Conservation (phyloP, 2,329 filamentous ascomycete species). For the Colletotrichum scovillei region DNA sequence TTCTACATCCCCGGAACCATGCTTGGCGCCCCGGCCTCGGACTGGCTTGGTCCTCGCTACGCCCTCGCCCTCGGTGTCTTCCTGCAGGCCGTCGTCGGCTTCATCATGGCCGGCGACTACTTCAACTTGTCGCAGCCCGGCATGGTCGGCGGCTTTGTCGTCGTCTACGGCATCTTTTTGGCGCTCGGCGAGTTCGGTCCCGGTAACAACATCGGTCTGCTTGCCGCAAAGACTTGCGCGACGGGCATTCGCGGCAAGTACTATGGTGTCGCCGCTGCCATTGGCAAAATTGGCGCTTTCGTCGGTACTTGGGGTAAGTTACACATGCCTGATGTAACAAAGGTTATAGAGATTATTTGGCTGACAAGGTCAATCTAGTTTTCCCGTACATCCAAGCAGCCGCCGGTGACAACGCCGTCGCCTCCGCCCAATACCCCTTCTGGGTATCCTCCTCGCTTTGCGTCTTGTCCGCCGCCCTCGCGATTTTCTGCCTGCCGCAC, state of each 20-base stretch:
- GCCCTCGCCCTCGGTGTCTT: slow-evolving; percentile 78
- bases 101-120: slow-evolving; percentile 89
- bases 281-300: slow-evolving; percentile 85
- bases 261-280: slow-evolving; percentile 77
- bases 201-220: slow-evolving; percentile 89
- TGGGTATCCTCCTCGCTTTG: slow-evolving; percentile 85
- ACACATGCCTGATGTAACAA: no score
- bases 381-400: slow-evolving; percentile 79
- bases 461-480: slow-evolving; percentile 72
- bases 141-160: slow-evolving; percentile 81
- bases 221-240: slow-evolving; percentile 88
- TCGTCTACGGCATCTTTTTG: slow-evolving; percentile 83
- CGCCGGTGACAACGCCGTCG: slow-evolving; percentile 62
- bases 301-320: slow-evolving; percentile 75
- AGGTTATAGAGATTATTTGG: no score
- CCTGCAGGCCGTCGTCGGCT: slow-evolving; percentile 82
- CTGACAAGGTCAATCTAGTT: slow-evolving; percentile 50
- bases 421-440: slow-evolving; percentile 86
- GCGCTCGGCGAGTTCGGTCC: slow-evolving; percentile 85
- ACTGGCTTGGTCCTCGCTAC: slow-evolving; percentile 82
- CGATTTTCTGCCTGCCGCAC: slow-evolving; percentile 76
- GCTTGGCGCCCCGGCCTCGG: slow-evolving; percentile 79
- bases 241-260: slow-evolving; percentile 83
- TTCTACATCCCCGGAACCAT: slow-evolving; percentile 90
- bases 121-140: slow-evolving; percentile 70